These are phyloP conservation scores for Gastrolobium bilobum DNA, from an alignment of 306 rosid genomes.

Conservation along the genomic window DNA sequence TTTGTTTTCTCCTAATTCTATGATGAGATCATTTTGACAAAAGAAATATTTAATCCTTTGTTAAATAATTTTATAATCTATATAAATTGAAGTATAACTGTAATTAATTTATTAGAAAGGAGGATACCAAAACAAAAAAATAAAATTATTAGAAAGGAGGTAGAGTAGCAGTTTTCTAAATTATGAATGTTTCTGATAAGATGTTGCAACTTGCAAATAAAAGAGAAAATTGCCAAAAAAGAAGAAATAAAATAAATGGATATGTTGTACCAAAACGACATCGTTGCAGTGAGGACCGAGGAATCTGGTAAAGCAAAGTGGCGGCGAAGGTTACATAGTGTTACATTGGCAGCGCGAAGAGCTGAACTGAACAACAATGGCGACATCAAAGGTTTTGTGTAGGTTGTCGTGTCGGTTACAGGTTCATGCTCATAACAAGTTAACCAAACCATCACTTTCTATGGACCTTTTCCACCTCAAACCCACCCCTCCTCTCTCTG, in stretches of 20 bases:
- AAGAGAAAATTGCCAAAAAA: too few species aligned
- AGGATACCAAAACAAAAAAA: too few species aligned
- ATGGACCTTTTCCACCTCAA: slow-evolving; percentile 52
- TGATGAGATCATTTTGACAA: too few species aligned
- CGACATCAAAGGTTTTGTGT: slow-evolving; percentile 59
- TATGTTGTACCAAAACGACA: slow-evolving; percentile 18
- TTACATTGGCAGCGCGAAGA: not conserved
- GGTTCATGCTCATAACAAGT: slow-evolving; percentile 47
- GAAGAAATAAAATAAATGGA: not conserved
- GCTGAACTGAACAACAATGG: slow-evolving; percentile 56
- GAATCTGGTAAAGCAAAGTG: not conserved
- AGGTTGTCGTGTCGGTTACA: slow-evolving; percentile 72
- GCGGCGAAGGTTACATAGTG: not conserved
- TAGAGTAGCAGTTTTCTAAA: too few species aligned
- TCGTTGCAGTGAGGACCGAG: not conserved
- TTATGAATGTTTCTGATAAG: too few species aligned
- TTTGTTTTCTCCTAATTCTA: too few species aligned
- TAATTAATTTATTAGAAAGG: too few species aligned
- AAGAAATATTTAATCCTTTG: too few species aligned
- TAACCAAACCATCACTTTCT: slow-evolving; percentile 50
- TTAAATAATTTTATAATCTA: too few species aligned
- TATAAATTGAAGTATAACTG: too few species aligned
- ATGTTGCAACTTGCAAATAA: too few species aligned
- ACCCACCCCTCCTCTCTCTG: slow-evolving; percentile 38
- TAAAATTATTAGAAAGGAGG: too few species aligned